Conservation (phyloP, 768 basidiomycete species). For the Leccinum fibrillosum region DNA sequence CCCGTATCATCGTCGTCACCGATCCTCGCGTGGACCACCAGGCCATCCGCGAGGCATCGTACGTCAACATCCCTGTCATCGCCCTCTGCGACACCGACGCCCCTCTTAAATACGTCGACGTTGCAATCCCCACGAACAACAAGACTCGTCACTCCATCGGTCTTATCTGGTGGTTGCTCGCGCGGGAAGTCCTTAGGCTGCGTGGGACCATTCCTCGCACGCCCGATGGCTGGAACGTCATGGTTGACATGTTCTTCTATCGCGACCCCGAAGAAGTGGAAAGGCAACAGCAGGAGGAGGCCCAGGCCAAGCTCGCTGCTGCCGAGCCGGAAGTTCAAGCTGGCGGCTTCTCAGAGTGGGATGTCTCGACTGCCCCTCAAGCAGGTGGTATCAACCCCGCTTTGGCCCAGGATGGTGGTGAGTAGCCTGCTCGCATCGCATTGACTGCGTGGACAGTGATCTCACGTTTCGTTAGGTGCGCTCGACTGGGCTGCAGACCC, state of each 20-base stretch:
- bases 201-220: slow-evolving; percentile 92
- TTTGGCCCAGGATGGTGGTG: slow-evolving; percentile 60
- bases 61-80: slow-evolving; percentile 99
- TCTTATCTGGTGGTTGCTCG: slow-evolving; percentile 96
- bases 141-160: slow-evolving; percentile 97
- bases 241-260: slow-evolving; percentile 99
- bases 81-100: slow-evolving; percentile 99
- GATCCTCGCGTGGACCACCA: slow-evolving; percentile 99
- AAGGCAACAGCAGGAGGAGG: slow-evolving; percentile 94
- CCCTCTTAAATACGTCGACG: slow-evolving; percentile 94
- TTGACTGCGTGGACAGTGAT: neutral
- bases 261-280: slow-evolving; percentile 99
- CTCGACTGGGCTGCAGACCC: slow-evolving; percentile 85
- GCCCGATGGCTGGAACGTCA: slow-evolving; percentile 92
- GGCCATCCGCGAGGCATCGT: slow-evolving; percentile 99
- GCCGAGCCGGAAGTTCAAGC: slow-evolving; percentile 57
- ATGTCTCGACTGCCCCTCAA: slow-evolving; percentile 62
- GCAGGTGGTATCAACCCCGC: slow-evolving; percentile 76
- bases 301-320: slow-evolving; percentile 70
- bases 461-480: slow-evolving; percentile 41
- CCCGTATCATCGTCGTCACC: slow-evolving; percentile 95
- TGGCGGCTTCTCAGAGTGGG: slow-evolving; percentile 64
- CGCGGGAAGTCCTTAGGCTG: slow-evolving; percentile 94
- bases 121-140: slow-evolving; percentile 99
- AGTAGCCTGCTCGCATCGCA: slow-evolving; percentile 3